phyloP scores from a whole-genome alignment of 2,329 filamentous ascomycete genomes.

The Fusarium sambucinum region DNA sequence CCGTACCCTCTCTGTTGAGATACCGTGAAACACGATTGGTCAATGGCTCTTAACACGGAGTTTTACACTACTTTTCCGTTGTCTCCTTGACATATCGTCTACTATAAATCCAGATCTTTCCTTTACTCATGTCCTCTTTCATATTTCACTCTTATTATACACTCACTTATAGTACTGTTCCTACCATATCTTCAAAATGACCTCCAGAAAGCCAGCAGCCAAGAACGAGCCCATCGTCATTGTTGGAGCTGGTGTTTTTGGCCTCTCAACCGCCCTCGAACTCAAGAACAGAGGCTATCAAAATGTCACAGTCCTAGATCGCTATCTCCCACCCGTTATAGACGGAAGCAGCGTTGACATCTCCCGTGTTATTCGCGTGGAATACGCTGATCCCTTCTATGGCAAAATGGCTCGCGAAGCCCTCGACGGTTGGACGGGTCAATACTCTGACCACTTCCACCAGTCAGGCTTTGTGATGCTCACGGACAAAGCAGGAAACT shows the following conservation, averaged over 20 bases:
- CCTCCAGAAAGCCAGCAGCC: conserved; percentile 29
- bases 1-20: conserved; percentile 25
- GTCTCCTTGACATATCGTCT: not conserved
- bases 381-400: conserved; percentile 75
- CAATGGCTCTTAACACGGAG: conserved; percentile 23
- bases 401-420: conserved; percentile 64
- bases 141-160: not conserved
- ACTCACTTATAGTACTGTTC: too few species aligned
- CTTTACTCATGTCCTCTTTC: not conserved
- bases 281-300: conserved; percentile 58
- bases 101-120: not conserved
- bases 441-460: conserved; percentile 50
- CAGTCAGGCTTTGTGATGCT: conserved; percentile 52
- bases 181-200: conserved; percentile 17
- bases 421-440: conserved; percentile 43
- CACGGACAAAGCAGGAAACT: conserved; percentile 25
- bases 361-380: conserved; percentile 59
- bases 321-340: conserved; percentile 52
- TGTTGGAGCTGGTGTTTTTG: conserved; percentile 63
- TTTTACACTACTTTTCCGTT: conserved; percentile 27
- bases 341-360: conserved; percentile 58
- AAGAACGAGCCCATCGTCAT: conserved; percentile 51
- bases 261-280: conserved; percentile 63
- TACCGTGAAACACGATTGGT: conserved; percentile 32
- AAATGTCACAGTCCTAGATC: conserved; percentile 62